Base-by-base conservation (phyloP, 805 yeast species). In the Kuraishia ogatae region DNA sequence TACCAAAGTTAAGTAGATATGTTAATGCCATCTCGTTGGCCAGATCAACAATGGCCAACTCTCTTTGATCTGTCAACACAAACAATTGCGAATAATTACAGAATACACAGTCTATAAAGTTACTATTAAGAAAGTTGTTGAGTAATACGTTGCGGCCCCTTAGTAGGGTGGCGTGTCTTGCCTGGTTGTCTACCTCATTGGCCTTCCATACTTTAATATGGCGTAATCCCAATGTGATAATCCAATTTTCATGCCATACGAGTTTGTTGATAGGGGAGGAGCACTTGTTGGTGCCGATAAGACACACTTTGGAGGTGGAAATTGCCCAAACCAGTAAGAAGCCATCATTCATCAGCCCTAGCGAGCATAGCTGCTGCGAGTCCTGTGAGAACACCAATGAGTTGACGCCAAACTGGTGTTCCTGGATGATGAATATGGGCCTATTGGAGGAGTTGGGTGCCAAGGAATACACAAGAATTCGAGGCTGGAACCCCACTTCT, bases 331-430 rank as follows among this genome's bases (percentile, higher is more conserved):
- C 66, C 59, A 81, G 79, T 13, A 87, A 62, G 56, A 75, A 84
- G 1, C 92, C 90, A 64, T 87, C 94, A 60, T 82, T 84, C 2
- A 82, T 71, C n/a, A 80, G 69, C 0, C 93, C 93, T 51, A 85
- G 66, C 10, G 89, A 82, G 39, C 85, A 79, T 39, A 87, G 66
- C 55, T 64, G 72, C 48, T 67, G 71, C 53, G 85, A 83, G 57
- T 83, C 81, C 0, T 83, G 81, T 0, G 88, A 80, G 63, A 87
- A 87, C 21, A 71, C 67, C 19, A 87, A 60, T 7, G 73, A 69
- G 43, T 77, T 72, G 19, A 87, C 74, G 0, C 92, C 93, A 66
- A 82, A 87, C 13, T 78, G 73, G 66, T 87, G 94, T 58, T 84
- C 90, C 54, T 73, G 67, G 1, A 84, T 75, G 17, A 77, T 70